Evolutionary conservation across 2,329 filamentous ascomycete genomes (phyloP).

Genomic region (Fusarium pseudoanthophilum): DNA sequence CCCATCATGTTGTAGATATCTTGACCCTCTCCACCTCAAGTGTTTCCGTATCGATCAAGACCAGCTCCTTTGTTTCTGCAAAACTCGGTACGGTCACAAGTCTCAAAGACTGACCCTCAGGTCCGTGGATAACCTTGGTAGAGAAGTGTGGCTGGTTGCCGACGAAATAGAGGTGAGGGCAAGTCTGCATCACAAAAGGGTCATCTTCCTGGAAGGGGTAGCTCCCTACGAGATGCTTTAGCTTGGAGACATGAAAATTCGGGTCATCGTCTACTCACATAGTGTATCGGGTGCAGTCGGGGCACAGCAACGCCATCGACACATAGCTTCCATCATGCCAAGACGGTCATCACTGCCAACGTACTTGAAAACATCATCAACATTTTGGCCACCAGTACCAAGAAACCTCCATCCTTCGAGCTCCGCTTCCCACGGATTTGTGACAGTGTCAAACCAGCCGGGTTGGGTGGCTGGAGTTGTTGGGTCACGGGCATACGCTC

Average conservation of each 20-base stretch:
- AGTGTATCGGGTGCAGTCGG: constrained; percentile 96
- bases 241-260: not conserved
- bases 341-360: constrained; percentile 80
- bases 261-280: constrained; percentile 67
- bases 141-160: constrained; percentile 85
- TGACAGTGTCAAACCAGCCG: constrained; percentile 87
- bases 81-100: constrained; percentile 89
- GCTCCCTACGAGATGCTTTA: constrained; percentile 70
- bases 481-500: constrained; percentile 71
- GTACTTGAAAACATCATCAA: constrained; percentile 95
- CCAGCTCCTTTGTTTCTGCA: constrained; percentile 78
- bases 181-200: constrained; percentile 85
- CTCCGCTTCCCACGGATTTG: constrained; percentile 93
- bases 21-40: constrained; percentile 79
- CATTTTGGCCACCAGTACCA: constrained; percentile 89
- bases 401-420: constrained; percentile 90
- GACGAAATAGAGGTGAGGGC: constrained; percentile 91
- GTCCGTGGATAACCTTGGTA: constrained; percentile 74
- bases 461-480: constrained; percentile 54
- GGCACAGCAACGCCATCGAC: constrained; percentile 89
- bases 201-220: constrained; percentile 97
- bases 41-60: constrained; percentile 87
- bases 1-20: constrained; percentile 51
- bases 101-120: constrained; percentile 75
- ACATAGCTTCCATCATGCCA: constrained; percentile 93